Conservation (phyloP, 257 asterid genomes). For the Apocynum venetum region DNA sequence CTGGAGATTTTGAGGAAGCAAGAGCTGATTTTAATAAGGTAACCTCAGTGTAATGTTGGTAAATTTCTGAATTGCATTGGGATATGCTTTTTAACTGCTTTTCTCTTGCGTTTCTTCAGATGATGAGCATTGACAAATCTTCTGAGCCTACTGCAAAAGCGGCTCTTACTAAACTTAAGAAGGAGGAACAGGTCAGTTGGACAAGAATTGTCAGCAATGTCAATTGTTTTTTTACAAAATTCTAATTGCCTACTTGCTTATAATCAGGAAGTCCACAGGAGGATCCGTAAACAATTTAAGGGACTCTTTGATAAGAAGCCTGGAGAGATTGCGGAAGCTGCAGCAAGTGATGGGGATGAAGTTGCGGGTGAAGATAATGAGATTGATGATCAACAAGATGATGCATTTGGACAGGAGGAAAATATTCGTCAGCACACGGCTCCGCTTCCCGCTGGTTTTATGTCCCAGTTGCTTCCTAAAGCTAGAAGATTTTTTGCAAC, state of each 20-base stretch:
- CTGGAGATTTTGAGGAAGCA: constrained; percentile 90
- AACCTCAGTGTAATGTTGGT: background rate
- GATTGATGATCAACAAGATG: constrained; percentile 25
- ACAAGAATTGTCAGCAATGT: background rate
- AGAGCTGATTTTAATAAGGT: constrained; percentile 88
- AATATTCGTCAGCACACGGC: constrained; percentile 52
- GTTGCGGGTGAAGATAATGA: constrained; percentile 31
- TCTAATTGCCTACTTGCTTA: constrained; percentile 12
- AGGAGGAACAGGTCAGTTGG: constrained; percentile 80
- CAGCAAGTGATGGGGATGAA: constrained; percentile 31
- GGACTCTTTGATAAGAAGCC: constrained; percentile 97
- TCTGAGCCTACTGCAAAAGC: constrained; percentile 76
- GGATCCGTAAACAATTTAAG: constrained; percentile 72
- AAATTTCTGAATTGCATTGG: background rate
- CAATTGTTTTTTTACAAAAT: background rate
- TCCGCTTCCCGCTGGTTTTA: constrained; percentile 35
- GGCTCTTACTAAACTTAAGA: constrained; percentile 78
- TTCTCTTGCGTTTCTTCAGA: constrained; percentile 32
- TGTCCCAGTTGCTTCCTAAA: constrained; percentile 56
- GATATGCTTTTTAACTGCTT: background rate
- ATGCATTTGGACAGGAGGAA: constrained; percentile 34
- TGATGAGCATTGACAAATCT: constrained; percentile 76
- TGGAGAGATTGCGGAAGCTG: constrained; percentile 79
- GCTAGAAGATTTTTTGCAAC: constrained; percentile 46
- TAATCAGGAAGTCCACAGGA: constrained; percentile 62